Evolutionary conservation across 352 stramenopile species (phyloP).

Genomic region (Globisporangium polare): DNA sequence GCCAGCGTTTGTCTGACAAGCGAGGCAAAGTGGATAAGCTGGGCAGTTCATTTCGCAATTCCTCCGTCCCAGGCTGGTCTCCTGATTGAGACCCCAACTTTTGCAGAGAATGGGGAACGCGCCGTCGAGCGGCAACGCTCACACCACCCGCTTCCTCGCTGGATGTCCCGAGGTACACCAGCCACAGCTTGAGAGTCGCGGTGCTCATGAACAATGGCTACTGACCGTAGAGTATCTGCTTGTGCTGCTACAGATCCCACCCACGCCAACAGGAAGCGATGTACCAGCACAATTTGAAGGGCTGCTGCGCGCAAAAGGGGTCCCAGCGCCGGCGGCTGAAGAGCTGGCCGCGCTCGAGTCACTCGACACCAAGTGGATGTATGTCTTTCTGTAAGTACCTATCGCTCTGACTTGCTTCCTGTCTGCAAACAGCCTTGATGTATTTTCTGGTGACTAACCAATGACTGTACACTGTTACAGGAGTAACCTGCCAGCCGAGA

Average conservation of each 20-base stretch:
- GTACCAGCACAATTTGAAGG: conserved; percentile 44
- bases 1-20: neutral
- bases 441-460: neutral
- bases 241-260: conserved; percentile 39
- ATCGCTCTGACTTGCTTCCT: neutral
- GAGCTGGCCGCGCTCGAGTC: conserved; percentile 45
- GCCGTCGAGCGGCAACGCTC: conserved; percentile 27
- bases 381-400: conserved; percentile 54
- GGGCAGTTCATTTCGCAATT: conserved; percentile 3
- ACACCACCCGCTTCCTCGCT: conserved; percentile 44
- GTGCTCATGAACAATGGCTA: neutral
- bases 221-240: neutral
- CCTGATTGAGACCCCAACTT: neutral
- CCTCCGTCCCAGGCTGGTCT: neutral
- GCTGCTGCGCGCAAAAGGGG: conserved; percentile 29
- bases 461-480: conserved; percentile 11
- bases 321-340: conserved; percentile 24
- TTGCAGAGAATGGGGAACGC: conserved; percentile 74
- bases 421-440: neutral
- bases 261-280: conserved; percentile 28
- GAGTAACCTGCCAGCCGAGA: conserved; percentile 39
- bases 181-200: neutral
- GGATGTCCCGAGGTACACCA: conserved; percentile 46
- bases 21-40: neutral
- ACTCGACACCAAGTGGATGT: conserved; percentile 64